Conservation (phyloP, 768 basidiomycete genomes). For the Multifurca ochricompacta region DNA sequence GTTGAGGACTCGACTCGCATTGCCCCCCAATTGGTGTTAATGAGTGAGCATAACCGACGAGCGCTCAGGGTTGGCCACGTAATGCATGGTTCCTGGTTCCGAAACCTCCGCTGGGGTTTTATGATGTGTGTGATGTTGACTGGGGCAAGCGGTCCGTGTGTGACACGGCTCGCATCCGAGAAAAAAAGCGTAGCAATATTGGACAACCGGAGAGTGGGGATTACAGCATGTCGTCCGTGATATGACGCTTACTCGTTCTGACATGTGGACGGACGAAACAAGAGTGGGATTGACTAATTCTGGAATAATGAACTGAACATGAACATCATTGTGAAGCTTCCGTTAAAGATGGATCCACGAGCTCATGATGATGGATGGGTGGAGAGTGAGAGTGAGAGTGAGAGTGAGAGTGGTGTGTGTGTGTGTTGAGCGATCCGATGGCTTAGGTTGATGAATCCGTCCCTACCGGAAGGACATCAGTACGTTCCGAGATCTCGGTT, state of each 20-base stretch:
- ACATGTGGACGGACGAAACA: background rate
- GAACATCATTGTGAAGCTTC: background rate
- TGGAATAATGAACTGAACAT: background rate
- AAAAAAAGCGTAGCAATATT: background rate
- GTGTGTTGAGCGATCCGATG: background rate
- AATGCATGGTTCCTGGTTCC: background rate
- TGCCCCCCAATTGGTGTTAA: too few species aligned
- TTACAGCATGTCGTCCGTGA: background rate
- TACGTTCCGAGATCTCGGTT: conserved; percentile 5
- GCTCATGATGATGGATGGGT: background rate
- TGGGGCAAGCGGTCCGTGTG: background rate
- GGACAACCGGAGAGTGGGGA: too few species aligned
- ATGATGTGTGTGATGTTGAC: background rate
- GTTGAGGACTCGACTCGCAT: too few species aligned
- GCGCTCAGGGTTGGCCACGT: background rate
- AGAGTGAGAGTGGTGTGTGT: too few species aligned
- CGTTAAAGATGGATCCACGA: conserved; percentile 1
- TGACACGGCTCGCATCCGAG: background rate
- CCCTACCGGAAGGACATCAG: background rate
- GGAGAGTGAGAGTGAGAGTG: background rate
- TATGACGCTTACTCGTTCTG: background rate
- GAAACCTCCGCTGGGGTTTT: background rate
- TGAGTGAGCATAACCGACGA: too few species aligned
- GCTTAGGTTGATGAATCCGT: background rate
- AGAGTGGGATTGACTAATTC: background rate